Percentiles rank a stretch among this genome's conserved stretches.
phyloP scores from a whole-genome alignment of 1,284 basidiomycete species.

The Puccinia horiana region DNA sequence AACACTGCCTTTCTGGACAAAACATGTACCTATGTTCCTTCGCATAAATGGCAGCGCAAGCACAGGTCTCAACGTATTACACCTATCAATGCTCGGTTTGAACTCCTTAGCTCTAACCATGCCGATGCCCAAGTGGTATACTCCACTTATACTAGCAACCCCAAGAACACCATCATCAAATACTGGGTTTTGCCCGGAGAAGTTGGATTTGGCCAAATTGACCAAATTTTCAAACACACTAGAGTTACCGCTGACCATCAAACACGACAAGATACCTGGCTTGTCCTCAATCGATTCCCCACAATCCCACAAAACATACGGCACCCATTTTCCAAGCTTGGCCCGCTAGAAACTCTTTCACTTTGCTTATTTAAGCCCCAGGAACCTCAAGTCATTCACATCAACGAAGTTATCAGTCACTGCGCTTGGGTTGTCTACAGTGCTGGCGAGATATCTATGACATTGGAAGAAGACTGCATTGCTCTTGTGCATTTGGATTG shows the following conservation, averaged over 20 bases:
- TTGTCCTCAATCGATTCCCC: not conserved
- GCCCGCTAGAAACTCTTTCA: not conserved
- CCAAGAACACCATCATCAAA: not conserved
- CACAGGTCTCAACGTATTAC: not conserved
- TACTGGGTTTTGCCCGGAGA: not conserved
- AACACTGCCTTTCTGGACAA: not conserved
- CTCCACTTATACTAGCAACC: not conserved
- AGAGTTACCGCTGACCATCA: not conserved
- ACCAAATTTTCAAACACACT: not conserved
- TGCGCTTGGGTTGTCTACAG: conserved; percentile 29
- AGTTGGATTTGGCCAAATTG: not conserved
- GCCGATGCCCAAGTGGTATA: not conserved
- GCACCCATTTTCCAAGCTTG: not conserved
- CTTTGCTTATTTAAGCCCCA: not conserved
- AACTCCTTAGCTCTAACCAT: not conserved
- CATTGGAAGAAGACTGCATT: not conserved
- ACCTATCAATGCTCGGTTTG: not conserved
- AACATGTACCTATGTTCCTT: not conserved
- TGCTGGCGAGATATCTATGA: not conserved
- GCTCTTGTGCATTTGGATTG: not conserved
- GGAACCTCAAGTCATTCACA: not conserved
- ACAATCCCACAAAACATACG: not conserved
- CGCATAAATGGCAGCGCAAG: not conserved
- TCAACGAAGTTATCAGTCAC: not conserved
- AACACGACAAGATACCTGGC: not conserved